A percentile compares a stretch with the other conserved stretches of the same genome.
phyloP scores from a whole-genome alignment of 106 monocot genomes.

The Dioscorea zingiberensis region DNA sequence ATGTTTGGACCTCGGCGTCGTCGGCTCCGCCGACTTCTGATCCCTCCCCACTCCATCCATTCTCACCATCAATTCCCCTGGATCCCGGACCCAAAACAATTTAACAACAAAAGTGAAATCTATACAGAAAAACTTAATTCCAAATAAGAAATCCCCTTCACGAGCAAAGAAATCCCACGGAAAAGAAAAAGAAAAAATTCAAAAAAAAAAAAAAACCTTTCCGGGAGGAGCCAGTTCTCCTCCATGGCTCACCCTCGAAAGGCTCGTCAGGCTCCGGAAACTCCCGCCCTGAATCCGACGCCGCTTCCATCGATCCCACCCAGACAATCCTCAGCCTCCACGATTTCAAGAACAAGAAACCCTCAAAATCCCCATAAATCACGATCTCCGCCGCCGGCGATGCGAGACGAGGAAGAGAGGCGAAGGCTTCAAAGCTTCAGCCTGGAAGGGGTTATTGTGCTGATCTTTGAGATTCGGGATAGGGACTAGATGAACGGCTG shows the following conservation, averaged over 20 bases:
- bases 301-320: conserved; percentile 25
- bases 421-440: too few relatives aligned
- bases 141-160: not conserved
- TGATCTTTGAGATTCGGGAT: too few relatives aligned
- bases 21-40: conserved; percentile 23
- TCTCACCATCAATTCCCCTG: conserved; percentile 20
- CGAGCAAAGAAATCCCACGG: not conserved
- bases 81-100: not conserved
- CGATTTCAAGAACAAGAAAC: too few relatives aligned
- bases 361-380: too few relatives aligned
- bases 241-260: conserved; percentile 26
- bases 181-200: not conserved
- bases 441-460: too few relatives aligned
- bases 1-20: conserved; percentile 68
- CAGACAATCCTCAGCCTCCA: too few relatives aligned
- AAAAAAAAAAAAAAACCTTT: conserved; percentile 15
- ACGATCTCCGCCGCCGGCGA: too few relatives aligned
- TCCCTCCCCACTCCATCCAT: conserved; percentile 16
- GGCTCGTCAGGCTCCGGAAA: conserved; percentile 33
- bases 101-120: not conserved
- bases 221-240: conserved; percentile 15
- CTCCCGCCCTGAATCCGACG: conserved; percentile 9
- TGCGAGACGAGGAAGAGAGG: too few relatives aligned
- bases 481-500: too few relatives aligned
- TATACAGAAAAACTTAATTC: not conserved